Percentiles rank a stretch among this genome's conserved stretches.
phyloP scores from a whole-genome alignment of 1,284 basidiomycete species.

The Xerocomus amazonicus region DNA sequence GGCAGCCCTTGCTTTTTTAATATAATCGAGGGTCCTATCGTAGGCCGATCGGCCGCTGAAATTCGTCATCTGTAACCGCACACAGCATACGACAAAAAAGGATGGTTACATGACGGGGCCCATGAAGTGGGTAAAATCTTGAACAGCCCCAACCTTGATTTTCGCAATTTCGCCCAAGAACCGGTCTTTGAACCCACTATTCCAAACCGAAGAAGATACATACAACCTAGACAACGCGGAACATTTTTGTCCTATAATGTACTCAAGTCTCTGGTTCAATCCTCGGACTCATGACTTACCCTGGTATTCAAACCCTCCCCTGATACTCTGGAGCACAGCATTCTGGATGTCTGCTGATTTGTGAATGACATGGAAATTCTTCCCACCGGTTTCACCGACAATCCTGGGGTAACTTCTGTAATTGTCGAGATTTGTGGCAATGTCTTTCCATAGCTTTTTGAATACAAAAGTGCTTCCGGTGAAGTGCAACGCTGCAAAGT shows the following conservation, averaged over 20 bases:
- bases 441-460: conserved; percentile 95
- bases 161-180: conserved; percentile 73
- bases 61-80: conserved; percentile 1
- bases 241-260: conserved; percentile 84
- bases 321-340: conserved; percentile 85
- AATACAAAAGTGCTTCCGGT: conserved; percentile 96
- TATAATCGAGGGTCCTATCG: conserved; percentile 84
- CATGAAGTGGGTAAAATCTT: conserved; percentile 85
- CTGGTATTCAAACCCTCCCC: conserved; percentile 96
- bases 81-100: not conserved
- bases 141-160: conserved; percentile 81
- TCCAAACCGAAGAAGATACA: conserved; percentile 86
- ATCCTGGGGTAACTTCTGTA: conserved; percentile 92
- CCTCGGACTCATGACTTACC: conserved; percentile 41
- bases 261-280: not conserved
- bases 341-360: conserved; percentile 83
- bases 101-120: conserved; percentile 88
- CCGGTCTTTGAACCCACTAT: conserved; percentile 81
- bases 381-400: conserved; percentile 96
- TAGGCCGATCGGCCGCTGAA: conserved; percentile 75
- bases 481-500: conserved; percentile 92
- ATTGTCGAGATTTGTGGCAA: conserved; percentile 81
- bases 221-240: conserved; percentile 92
- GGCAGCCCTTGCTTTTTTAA: conserved; percentile 84
- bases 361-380: conserved; percentile 98